Conservation (phyloP, 495 filamentous ascomycete species). For the Podospora appendiculata region DNA sequence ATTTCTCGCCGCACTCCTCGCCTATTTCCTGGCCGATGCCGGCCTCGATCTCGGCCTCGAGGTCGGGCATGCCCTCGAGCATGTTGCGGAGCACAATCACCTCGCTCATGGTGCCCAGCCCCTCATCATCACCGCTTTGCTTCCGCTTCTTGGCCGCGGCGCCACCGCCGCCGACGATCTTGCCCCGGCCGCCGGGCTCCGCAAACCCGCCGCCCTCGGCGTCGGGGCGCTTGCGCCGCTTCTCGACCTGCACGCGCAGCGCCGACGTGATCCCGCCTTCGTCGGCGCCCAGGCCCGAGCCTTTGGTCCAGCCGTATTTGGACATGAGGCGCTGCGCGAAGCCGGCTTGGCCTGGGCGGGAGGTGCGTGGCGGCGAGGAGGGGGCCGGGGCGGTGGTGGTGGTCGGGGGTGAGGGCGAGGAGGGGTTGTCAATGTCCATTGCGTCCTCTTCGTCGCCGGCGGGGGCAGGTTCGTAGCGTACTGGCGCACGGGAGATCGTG, state of each 20-base stretch:
- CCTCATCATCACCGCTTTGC: constrained; percentile 24
- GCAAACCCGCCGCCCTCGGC: constrained; percentile 73
- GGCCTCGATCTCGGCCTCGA: constrained; percentile 60
- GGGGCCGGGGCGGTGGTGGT: neutral
- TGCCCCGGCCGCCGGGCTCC: constrained; percentile 60
- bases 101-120: constrained; percentile 67
- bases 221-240: constrained; percentile 68
- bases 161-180: constrained; percentile 57
- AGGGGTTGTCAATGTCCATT: constrained; percentile 22
- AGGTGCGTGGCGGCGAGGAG: constrained; percentile 39
- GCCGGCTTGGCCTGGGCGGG: constrained; percentile 66
- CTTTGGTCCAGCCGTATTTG: constrained; percentile 89
- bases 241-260: constrained; percentile 73
- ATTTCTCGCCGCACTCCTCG: constrained; percentile 82
- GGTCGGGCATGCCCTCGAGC: constrained; percentile 64
- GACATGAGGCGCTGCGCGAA: constrained; percentile 82
- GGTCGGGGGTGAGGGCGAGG: constrained; percentile 10
- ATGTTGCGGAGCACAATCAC: constrained; percentile 76
- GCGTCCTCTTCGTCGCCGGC: constrained; percentile 32
- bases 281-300: constrained; percentile 75
- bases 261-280: constrained; percentile 75
- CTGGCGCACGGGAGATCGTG: constrained; percentile 78
- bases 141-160: neutral
- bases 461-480: constrained; percentile 67
- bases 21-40: constrained; percentile 90